Base-by-base conservation (phyloP, 2,329 filamentous ascomycete species). In the Bipolaris sorokiniana region DNA sequence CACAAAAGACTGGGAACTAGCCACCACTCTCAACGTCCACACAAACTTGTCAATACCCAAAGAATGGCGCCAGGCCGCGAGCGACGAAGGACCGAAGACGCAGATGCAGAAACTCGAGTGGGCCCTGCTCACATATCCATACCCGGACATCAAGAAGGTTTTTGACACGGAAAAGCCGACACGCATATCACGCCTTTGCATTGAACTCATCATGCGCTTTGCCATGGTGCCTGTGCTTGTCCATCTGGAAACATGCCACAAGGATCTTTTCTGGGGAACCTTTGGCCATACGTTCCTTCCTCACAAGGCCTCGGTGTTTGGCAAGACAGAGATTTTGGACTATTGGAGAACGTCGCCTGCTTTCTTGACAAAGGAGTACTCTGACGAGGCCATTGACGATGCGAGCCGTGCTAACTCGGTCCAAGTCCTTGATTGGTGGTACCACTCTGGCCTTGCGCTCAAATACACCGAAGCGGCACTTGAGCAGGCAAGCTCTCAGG, bases 121-220 rank as follows among this genome's bases (percentile, higher is more conserved):
- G 83, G 89, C 89, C 0, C 88, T 96, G 22, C 84, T 98, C 23
- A 89, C 89, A 0, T 87, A 88, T 51, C 86, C 87, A 34, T 84
- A 90, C 5, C 77, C 83, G 0, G 86, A 88, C 33, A 88, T 96
- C 60, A 91, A 91, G 72, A 85, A 86, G 50, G 88, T 91, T 67
- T 84, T 97, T 38, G 80, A 89, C 6, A 78, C 86, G 36, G 89
- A 90, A 16, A 88, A 90, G 0, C 86, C 89, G 33, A 86, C 86
- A 23, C 89, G 91, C 62, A 82, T 97, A 11, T 95, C 92, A 0
- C 89, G 89, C 2, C 82, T 96, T 1, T 90, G 91, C 36, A 90
- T 95, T 60, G 92, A 93, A 69, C 85, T 97, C 38, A 92, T 97
- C 66, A 92, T 97, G 80, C 92, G 95, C 64, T 97, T 97, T 74